Base-by-base conservation (phyloP, 2,329 filamentous ascomycete species). In the Endoconidiophora polonica region DNA sequence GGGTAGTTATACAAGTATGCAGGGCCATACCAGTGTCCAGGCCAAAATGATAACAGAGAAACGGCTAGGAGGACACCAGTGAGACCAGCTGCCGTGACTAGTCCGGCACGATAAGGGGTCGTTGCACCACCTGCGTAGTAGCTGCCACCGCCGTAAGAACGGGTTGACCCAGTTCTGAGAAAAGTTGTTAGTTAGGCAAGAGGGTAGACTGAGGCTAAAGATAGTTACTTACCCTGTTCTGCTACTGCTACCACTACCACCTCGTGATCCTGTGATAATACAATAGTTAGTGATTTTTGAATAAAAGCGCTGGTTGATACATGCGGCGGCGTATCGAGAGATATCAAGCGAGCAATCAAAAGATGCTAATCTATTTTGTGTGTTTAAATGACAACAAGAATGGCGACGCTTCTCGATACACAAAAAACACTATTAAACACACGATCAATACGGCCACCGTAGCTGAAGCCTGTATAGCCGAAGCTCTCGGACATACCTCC, bases 91-190 rank as follows among this genome's bases (percentile, higher is more conserved):
- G 68, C 62, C 1, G 68, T 71, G 10, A 51, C 53, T 0, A 38
- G n/a, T 5, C 80, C 81, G 2, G 81, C 56, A 2, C 57, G 54
- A 63, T 83, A 90, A 2, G 84, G 81, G 0, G 61, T 59, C 2
- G 66, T 54, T 0, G 77, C 72, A 45, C 84, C 84, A 45, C 81
- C 81, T 37, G 74, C 73, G 59, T 86, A 87, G 62, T 72, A 83
- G 47, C 60, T 58, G 5, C 80, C 79, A 37, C 77, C 76, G 42
- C 77, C 80, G 58, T 73, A 86, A 1, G 59, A 54, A 3, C 76
- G 77, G 14, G 66, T 57, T 1, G 72, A 64, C 14, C 81, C 80
- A 47, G 71, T 74, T 52, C 81, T 80, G 5, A 36, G 16, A 18
- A 18, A 23, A n/a, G 49, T 39, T 41, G 42, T 55, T 45, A 52